Conservation (phyloP, 2,329 filamentous ascomycete species). For the Calonectria henricotiae region DNA sequence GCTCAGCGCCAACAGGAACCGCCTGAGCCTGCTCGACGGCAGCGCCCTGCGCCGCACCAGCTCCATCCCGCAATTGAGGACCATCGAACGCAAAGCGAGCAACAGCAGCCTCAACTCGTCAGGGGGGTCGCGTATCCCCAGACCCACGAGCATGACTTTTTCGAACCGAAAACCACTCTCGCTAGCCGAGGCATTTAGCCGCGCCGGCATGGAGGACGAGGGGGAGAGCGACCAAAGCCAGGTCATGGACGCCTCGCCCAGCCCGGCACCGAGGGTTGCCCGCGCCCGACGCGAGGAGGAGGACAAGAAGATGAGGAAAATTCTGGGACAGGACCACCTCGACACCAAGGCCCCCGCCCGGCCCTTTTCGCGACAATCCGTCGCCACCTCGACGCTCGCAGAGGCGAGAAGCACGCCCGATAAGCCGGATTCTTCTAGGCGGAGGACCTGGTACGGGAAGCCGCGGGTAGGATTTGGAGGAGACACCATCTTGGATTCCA, state of each 20-base stretch:
- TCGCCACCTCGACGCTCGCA: constrained; percentile 45
- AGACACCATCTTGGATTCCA: constrained; percentile 38
- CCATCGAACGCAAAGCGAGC: constrained; percentile 50
- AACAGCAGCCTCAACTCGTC: constrained; percentile 49
- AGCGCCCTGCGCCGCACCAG: constrained; percentile 46
- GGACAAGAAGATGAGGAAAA: constrained; percentile 53
- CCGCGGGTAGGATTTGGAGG: constrained; percentile 45
- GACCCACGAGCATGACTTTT: constrained; percentile 50
- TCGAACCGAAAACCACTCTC: constrained; percentile 58
- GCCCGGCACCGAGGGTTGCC: constrained; percentile 67
- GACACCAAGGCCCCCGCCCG: constrained; percentile 52
- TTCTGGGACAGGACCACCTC: constrained; percentile 54
- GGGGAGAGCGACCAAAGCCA: constrained; percentile 50
- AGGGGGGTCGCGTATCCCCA: constrained; percentile 58
- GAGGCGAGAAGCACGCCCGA: constrained; percentile 43
- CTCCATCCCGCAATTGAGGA: constrained; percentile 34
- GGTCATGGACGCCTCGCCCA: constrained; percentile 65
- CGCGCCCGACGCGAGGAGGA: constrained; percentile 56
- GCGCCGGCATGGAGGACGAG: constrained; percentile 55
- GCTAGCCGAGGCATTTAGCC: constrained; percentile 62
- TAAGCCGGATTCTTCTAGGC: constrained; percentile 46
- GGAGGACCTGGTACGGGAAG: constrained; percentile 49
- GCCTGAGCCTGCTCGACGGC: constrained; percentile 34
- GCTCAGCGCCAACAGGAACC: constrained; percentile 34
- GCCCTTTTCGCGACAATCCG: constrained; percentile 47